phyloP scores from a whole-genome alignment of 306 rosid species.

The Prunus persica region Prunus_persica_NCBIv2 NC_034014.1:27944001-27944500 shows the following conservation, averaged over 20 bases:
- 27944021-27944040: slow-evolving; percentile 47
- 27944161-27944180: slow-evolving; percentile 1
- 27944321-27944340: slow-evolving; percentile 59
- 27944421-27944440: background rate
- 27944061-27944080: background rate
- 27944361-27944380: slow-evolving; percentile 8
- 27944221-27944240: slow-evolving; percentile 23
- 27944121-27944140: slow-evolving; percentile 17
- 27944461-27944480: background rate
- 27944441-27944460: background rate
- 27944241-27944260: slow-evolving; percentile 24
- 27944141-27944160: slow-evolving; percentile 32
- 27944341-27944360: slow-evolving; percentile 27
- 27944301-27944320: slow-evolving; percentile 45
- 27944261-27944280: slow-evolving; percentile 33
- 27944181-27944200: slow-evolving; percentile 6
- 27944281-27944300: slow-evolving; percentile 41
- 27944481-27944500: background rate
- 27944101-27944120: slow-evolving; percentile 31
- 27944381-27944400: background rate
- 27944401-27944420: background rate
- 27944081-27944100: slow-evolving; percentile 14
- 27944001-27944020: slow-evolving; percentile 63
- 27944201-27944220: slow-evolving; percentile 12
- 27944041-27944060: slow-evolving; percentile 36